Evolutionary conservation across 805 yeast species (phyloP), one percentile per base, ranked within the genome.

Genomic region (Saccharomyces mikatae): DNA sequence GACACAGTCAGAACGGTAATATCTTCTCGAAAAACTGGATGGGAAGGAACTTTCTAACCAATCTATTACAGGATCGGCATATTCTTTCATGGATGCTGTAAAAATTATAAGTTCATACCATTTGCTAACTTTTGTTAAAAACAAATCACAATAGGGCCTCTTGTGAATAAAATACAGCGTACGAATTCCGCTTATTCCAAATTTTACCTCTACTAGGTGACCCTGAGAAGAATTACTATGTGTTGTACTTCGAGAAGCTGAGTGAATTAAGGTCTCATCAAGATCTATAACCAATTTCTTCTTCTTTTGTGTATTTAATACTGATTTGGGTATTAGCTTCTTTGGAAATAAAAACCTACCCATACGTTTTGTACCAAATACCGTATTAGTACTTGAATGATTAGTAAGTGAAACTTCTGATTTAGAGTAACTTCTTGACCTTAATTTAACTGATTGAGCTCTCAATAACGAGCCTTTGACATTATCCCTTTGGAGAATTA

Each of bases 51-150:
- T 76, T 68, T 92, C 98, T 22, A 92, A 75, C 83, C 91, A 88
- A 70, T 92, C 92, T 52, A 94, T 88, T 51, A 94, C 95, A 0
- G 99, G 98, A 65, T 94, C 99, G 0, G 99, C 98, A 65, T 94
- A 94, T 66, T 89, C 96, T 68, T 84, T 82, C 57, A 94, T 91
- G 44, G 96, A 86, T 1, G 99, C 99, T 0, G 99, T 94, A 75
- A 94, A 94, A 9, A 95, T 82, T 31, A 90, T 91, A 47, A 94
- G 74, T 61, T 89, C 86, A 71, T 81, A 94, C 97, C 97, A 92
- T 62, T 82, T 81, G 52, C 85, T 76, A 8, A 90, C 94, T 57
- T 84, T 84, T 56, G 81, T 75, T 27, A 94, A 74, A 64, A 94
- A 94, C 59, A 82, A 80, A 68, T 89, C 96, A 68, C 97, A 94